Evolutionary conservation across 2,329 filamentous ascomycete genomes (phyloP), one percentile per base, ranked within the genome.

Genomic region (Tolypocladium endophyticum): DNA sequence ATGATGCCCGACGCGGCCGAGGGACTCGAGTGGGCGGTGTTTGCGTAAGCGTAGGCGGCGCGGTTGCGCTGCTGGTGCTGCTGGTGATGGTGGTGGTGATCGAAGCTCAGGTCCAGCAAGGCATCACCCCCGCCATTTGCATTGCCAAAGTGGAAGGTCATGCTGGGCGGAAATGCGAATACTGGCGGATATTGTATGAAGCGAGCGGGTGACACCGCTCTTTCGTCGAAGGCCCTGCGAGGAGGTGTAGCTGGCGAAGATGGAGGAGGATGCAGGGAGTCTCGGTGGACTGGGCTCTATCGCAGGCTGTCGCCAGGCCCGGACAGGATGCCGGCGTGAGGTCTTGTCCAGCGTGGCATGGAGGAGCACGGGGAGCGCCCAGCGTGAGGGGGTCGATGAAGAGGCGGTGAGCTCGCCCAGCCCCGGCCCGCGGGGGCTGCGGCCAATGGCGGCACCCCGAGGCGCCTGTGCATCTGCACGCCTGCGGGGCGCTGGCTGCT

Each of bases 101-200:
- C 81, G 74, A 80, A 86, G 67, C 75, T 79, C 70, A 86, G 77
- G 70, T 86, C 83, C 70, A 87, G 71, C 70, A 87, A 79, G 71
- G 78, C 81, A 72, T 86, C 82, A 73, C 78, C 79, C 70, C 74
- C 72, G 73, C 77, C 78, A 71, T 77, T 76, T 71, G 76, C 70
- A 73, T 81, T 55, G 55, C n/a, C 81, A 76, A 83, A 87, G 70
- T 86, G 81, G 77, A 82, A 80, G 74, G 79, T 81, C 84, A 78
- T 77, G 70, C 71, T 77, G 72, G 68, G 60, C 66, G 66, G 70
- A 68, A 68, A 64, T 66, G 66, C 66, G 67, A 70, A 62, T 62
- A 64, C 61, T 68, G 66, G 65, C 64, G 68, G 68, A 68, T 73
- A 71, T 73, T 73, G 72, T 72, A 72, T 63, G 64, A 71, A 62